Evolutionary conservation across 345 rosid genomes (phyloP), one percentile per base, ranked within the genome.

Genomic region (Eutrema heterophyllum): DNA sequence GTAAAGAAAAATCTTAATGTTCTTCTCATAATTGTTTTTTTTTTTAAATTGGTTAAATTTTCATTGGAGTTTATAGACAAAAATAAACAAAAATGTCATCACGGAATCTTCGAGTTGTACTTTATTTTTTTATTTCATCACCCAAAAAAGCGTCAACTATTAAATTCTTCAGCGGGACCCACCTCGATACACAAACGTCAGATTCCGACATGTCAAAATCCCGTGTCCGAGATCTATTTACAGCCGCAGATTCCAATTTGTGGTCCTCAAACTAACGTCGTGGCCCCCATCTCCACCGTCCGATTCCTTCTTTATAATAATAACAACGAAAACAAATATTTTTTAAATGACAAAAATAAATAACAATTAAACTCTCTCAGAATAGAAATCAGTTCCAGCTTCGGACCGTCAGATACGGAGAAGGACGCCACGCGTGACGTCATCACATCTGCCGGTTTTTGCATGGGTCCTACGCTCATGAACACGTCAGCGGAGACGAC

Each of bases 181-280:
- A 9, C 3, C 26, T 63, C 16, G 30, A 70, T 55, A 40, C 6
- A 15, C 49, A 60, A 74, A 46, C 39, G 71, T 70, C 71, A 64
- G 76, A 56, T 57, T 53, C 79, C 58, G 21, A 62, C 68, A 33
- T 30, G 62, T 71, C 68, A 56, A 46, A 56, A 70, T 65, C 80
- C 12, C 63, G 72, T 35, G 39, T 18, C 54, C 71, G 79, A 51
- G 68, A 60, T 70, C 70, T 76, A 80, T 77, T 63, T 71, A 82
- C 82, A 81, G 27, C 88, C 92, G 83, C 80, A 70, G 36, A 75
- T 60, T 45, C 50, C 54, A 41, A 15, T 71, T 48, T 70, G 77
- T 32, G 83, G 80, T 77, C 71, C 35, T n/a, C 14, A 48, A 15
- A 14, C 52, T 16, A 74, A 13, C 41, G 8, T 49, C 84, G 71